Conservation (phyloP, 805 yeast species). For the Teunomyces aglyptinius region DNA sequence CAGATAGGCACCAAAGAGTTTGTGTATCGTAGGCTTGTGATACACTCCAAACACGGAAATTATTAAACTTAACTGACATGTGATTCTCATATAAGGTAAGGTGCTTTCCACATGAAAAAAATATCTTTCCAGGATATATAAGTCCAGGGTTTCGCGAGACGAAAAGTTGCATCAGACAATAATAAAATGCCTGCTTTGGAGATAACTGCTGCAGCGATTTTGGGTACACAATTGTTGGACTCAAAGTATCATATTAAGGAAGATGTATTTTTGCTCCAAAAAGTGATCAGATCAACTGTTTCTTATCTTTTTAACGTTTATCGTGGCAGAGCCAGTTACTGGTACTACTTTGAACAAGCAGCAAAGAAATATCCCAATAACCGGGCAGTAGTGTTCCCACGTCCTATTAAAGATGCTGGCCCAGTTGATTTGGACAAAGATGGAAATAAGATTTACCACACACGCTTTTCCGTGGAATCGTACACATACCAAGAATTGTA, state of each 20-base stretch:
- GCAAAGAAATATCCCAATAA: slow-evolving; percentile 49
- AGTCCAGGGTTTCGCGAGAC: neutral
- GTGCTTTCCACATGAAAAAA: neutral
- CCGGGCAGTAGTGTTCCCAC: slow-evolving; percentile 63
- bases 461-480: slow-evolving; percentile 56
- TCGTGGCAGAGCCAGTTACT: slow-evolving; percentile 53
- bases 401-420: slow-evolving; percentile 37
- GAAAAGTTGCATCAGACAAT: neutral
- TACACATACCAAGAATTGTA: slow-evolving; percentile 71
- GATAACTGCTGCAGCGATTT: slow-evolving; percentile 40
- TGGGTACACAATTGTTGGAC: slow-evolving; percentile 47
- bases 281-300: slow-evolving; percentile 38
- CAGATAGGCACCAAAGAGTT: too few relatives aligned
- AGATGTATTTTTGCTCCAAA: slow-evolving; percentile 52
- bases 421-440: slow-evolving; percentile 22
- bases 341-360: slow-evolving; percentile 67
- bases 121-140: neutral
- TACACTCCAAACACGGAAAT: neutral
- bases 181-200: slow-evolving; percentile 34
- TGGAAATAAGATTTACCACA: slow-evolving; percentile 46
- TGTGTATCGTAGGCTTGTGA: neutral
- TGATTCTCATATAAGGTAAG: slow-evolving; percentile 1
- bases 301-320: slow-evolving; percentile 39
- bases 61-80: neutral
- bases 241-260: slow-evolving; percentile 47